Evolutionary conservation across 305 asterid genomes (phyloP).

Genomic region (Ilex paraguariensis): DNA sequence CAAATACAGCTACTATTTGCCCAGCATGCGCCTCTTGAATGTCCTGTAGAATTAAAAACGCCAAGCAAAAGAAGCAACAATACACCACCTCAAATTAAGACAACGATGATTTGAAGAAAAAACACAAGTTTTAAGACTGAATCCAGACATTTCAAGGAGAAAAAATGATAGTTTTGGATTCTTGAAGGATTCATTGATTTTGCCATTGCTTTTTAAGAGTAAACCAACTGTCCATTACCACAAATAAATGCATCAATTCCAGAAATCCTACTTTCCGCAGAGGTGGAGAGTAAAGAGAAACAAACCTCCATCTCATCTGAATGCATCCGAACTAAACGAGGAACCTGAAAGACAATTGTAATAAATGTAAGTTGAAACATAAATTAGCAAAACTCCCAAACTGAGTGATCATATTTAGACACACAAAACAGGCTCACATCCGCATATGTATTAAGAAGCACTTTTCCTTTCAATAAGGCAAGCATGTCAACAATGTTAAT

Average conservation of each 20-base stretch:
- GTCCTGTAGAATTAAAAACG: constrained; percentile 40
- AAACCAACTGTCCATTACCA: neutral
- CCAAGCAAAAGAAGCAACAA: constrained; percentile 3
- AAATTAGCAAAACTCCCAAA: too few relatives aligned
- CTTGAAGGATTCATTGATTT: neutral
- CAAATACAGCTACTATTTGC: constrained; percentile 98
- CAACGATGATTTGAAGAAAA: neutral
- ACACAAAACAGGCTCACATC: neutral
- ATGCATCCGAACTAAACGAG: constrained; percentile 97
- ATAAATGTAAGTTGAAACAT: neutral
- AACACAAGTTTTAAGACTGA: neutral
- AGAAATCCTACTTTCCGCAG: neutral
- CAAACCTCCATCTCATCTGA: constrained; percentile 98
- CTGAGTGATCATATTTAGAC: too few relatives aligned
- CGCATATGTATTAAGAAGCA: neutral
- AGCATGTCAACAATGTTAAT: neutral
- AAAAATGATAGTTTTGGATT: neutral
- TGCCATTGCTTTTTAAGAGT: neutral
- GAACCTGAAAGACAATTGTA: constrained; percentile 52
- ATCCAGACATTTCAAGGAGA: neutral
- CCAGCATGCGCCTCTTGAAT: constrained; percentile 99
- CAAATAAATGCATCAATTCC: too few relatives aligned
- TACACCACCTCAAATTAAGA: neutral
- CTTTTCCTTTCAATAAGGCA: neutral
- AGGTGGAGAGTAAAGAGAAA: constrained; percentile 2